Evolutionary conservation across 148 eudicot species (phyloP).

Genomic region (Silene uniflora): DNA sequence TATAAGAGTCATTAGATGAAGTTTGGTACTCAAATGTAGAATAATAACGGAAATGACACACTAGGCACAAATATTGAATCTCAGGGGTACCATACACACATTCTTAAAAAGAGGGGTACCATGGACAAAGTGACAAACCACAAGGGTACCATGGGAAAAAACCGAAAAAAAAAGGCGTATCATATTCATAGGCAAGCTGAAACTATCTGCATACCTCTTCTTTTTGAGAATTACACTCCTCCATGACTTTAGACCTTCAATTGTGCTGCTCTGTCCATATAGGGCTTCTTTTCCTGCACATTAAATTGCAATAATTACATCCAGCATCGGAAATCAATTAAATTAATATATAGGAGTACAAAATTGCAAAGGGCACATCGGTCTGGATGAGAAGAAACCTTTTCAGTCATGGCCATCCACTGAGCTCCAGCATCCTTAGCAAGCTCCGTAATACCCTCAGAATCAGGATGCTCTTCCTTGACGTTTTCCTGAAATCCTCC

Average conservation of each 20-base stretch:
- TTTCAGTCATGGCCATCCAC: constrained; percentile 81
- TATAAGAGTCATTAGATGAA: too few relatives aligned
- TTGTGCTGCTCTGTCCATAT: constrained; percentile 63
- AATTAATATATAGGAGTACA: not conserved
- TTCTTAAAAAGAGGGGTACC: too few relatives aligned
- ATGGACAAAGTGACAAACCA: too few relatives aligned
- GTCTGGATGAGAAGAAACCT: constrained; percentile 37
- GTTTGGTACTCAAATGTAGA: too few relatives aligned
- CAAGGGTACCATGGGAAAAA: too few relatives aligned
- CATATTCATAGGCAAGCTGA: not conserved
- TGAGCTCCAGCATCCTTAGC: too few relatives aligned
- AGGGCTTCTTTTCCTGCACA: constrained; percentile 69
- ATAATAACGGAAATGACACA: too few relatives aligned
- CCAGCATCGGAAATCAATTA: not conserved
- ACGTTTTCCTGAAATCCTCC: constrained; percentile 73
- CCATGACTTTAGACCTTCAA: constrained; percentile 58
- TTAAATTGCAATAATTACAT: not conserved
- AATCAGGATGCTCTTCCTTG: constrained; percentile 74
- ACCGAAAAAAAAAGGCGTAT: too few relatives aligned
- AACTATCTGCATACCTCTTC: constrained; percentile 16
- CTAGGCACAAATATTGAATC: too few relatives aligned
- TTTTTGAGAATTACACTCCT: constrained; percentile 35
- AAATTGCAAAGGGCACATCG: not conserved
- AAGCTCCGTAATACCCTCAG: constrained; percentile 57
- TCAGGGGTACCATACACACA: too few relatives aligned